These are phyloP conservation scores for Saccharomycopsis vini DNA, from an alignment of 805 yeast species.

Conservation along the genomic window DNA sequence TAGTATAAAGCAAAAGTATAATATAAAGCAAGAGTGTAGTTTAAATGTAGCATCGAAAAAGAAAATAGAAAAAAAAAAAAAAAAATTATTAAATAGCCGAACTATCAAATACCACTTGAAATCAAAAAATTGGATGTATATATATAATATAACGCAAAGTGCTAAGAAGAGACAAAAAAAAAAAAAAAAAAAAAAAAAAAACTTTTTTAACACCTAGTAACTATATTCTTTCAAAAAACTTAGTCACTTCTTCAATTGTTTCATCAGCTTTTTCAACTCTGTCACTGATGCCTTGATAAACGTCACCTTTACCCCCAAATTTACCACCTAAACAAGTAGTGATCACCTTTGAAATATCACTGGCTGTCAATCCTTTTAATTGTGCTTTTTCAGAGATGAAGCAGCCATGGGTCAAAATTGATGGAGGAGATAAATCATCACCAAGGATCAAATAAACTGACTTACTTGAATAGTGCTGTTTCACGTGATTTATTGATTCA, in stretches of 20 bases:
- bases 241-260: constrained; percentile 66
- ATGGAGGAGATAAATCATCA: constrained; percentile 35
- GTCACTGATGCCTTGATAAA: constrained; percentile 95
- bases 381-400: constrained; percentile 68
- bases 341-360: constrained; percentile 65
- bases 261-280: constrained; percentile 57
- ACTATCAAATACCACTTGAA: no score
- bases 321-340: constrained; percentile 80
- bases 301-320: constrained; percentile 96
- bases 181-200: no score
- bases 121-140: not conserved
- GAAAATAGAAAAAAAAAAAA: no score
- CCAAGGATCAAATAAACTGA: constrained; percentile 78
- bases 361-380: constrained; percentile 62
- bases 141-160: not conserved
- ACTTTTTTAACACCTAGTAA: not conserved
- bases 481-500: constrained; percentile 80
- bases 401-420: constrained; percentile 92
- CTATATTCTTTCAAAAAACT: constrained; percentile 52
- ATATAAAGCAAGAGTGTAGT: no score
- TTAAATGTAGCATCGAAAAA: no score
- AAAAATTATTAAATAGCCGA: no score
- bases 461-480: constrained; percentile 64
- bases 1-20: no score
- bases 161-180: no score